A percentile compares a stretch with the other conserved stretches of the same genome.
Conservation (phyloP, 2,329 filamentous ascomycete genomes). For the Acrocalymma vagum region DNA sequence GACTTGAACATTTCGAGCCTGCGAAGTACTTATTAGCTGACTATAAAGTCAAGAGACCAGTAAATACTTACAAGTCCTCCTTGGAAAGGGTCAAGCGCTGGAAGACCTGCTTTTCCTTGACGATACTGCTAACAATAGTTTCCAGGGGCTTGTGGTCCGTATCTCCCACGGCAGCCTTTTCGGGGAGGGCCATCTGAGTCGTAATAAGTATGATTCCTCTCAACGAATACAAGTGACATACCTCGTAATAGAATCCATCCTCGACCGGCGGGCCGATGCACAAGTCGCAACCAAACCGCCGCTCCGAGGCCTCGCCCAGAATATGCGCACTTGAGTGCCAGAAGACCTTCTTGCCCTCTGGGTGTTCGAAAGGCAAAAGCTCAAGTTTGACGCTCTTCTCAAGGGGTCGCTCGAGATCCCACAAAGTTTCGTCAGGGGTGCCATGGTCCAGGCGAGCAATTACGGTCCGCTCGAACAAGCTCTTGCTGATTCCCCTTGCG, state of each 20-base stretch:
- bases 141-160: constrained; percentile 87
- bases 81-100: constrained; percentile 90
- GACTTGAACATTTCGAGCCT: constrained; percentile 91
- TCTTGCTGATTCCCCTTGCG: constrained; percentile 83
- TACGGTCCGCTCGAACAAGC: constrained; percentile 83
- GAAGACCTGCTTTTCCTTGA: constrained; percentile 97
- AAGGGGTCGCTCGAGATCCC: constrained; percentile 91
- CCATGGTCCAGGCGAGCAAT: constrained; percentile 85
- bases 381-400: constrained; percentile 88
- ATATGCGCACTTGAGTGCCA: constrained; percentile 98
- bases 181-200: constrained; percentile 75
- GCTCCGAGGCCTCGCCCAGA: constrained; percentile 92
- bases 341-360: constrained; percentile 88
- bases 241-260: constrained; percentile 94
- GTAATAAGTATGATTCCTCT: constrained; percentile 10
- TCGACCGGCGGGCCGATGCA: constrained; percentile 94
- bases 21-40: constrained; percentile 3
- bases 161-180: constrained; percentile 74
- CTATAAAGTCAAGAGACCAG: neutral
- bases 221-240: constrained; percentile 3
- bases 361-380: constrained; percentile 81
- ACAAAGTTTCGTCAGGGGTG: constrained; percentile 75
- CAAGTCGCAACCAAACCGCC: constrained; percentile 87
- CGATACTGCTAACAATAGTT: constrained; percentile 79
- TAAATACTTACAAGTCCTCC: constrained; percentile 70